Conservation (phyloP, 495 filamentous ascomycete species). For the Immersiella caudata region DNA sequence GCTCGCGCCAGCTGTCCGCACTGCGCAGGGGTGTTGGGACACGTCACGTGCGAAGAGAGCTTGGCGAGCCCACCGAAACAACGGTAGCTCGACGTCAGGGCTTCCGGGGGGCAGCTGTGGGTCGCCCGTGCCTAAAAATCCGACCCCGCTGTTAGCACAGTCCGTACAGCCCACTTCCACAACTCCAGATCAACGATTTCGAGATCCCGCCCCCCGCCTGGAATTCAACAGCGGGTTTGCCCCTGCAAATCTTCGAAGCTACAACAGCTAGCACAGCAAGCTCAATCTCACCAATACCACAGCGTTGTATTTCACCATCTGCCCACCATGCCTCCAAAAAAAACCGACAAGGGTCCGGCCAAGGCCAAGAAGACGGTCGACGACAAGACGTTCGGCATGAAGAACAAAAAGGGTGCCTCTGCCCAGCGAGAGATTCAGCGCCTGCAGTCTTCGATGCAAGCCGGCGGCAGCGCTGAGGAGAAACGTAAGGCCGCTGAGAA, state of each 20-base stretch:
- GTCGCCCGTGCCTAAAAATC: constrained; percentile 18
- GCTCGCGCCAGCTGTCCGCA: no score
- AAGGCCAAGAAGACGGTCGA: constrained; percentile 64
- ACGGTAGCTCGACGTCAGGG: constrained; percentile 29
- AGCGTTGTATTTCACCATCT: constrained; percentile 1
- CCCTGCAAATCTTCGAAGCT: constrained; percentile 18
- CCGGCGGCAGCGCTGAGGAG: constrained; percentile 76
- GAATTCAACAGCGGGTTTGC: constrained; percentile 20
- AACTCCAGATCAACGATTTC: constrained; percentile 20
- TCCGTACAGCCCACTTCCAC: constrained; percentile 22
- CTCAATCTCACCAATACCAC: not conserved
- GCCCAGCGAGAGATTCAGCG: constrained; percentile 88
- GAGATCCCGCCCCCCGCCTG: constrained; percentile 32
- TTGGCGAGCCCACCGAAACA: constrained; percentile 13
- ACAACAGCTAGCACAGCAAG: not conserved
- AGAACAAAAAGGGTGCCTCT: constrained; percentile 95
- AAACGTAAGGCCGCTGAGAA: constrained; percentile 92
- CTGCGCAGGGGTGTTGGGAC: not conserved
- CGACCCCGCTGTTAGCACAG: constrained; percentile 12
- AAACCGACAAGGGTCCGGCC: constrained; percentile 57
- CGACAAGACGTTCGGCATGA: constrained; percentile 99
- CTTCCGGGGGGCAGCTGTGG: constrained; percentile 21
- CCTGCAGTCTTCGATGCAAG: constrained; percentile 68
- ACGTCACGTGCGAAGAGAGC: constrained; percentile 1
- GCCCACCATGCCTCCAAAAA: constrained; percentile 89